These are phyloP conservation scores for Venturia pyrina DNA, from an alignment of 2,329 filamentous ascomycete species.

Conservation along the genomic window DNA sequence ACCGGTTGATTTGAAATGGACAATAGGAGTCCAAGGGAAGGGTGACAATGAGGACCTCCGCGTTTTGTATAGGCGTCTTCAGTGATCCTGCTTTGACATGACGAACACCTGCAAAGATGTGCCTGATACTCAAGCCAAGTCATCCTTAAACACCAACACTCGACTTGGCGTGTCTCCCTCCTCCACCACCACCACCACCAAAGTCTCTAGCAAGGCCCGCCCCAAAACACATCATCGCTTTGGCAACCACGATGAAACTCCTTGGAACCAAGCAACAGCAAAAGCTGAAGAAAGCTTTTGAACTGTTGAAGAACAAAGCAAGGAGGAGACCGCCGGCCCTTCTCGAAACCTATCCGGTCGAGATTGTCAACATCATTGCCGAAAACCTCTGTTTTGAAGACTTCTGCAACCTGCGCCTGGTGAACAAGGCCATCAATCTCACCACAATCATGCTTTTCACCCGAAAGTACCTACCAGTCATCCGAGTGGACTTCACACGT, in stretches of 20 bases:
- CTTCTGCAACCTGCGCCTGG: background rate
- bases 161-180: background rate
- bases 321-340: background rate
- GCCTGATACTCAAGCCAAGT: background rate
- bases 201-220: background rate
- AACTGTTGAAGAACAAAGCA: background rate
- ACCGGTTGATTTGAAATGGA: too few relatives aligned
- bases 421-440: background rate
- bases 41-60: background rate
- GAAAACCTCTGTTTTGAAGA: background rate
- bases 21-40: too few relatives aligned
- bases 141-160: background rate
- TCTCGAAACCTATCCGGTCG: background rate
- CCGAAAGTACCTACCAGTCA: background rate
- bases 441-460: background rate
- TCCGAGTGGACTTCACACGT: background rate
- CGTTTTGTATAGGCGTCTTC: background rate
- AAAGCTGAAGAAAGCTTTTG: constrained; percentile 28
- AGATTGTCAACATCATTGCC: background rate
- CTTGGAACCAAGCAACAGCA: constrained; percentile 94
- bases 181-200: background rate
- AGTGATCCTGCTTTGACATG: background rate
- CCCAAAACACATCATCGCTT: background rate
- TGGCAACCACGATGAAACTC: constrained; percentile 39
- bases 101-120: background rate